Base-by-base conservation (phyloP, 345 rosid genomes). In the rapeseed (Brassica napus) region DNA sequence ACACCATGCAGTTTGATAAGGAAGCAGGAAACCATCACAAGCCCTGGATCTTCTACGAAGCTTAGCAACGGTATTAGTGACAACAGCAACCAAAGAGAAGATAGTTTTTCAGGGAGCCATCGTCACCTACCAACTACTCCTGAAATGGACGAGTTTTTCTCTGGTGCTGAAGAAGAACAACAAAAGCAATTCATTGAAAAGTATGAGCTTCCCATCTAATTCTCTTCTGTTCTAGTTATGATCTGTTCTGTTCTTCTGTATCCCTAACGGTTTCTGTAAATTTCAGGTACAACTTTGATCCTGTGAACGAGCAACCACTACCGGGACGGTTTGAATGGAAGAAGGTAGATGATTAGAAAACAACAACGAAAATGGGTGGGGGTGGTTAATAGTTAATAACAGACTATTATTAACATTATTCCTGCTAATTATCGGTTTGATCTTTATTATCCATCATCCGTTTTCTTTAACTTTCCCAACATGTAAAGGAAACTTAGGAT, bases 251-350 rank as follows among this genome's bases (percentile, higher is more conserved):
- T 12, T 71, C 6, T 64, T 15, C 23, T 75, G 61, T 47, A 55
- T 68, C 15, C 21, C 54, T 75, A 10, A 63, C 12, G 47, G 77
- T 44, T 18, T 18, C 18, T 18, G 18, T 18, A 18, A 18, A 18
- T 16, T 77, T 77, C 92, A 95, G 99, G 92, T 95, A 93, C 86
- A 95, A 93, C 98, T 95, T 88, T 76, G 99, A 95, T 88, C 98
- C 96, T 0, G 86, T 89, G 85, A 87, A 82, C 12, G 99, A 95
- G 39, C 89, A 87, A 82, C 99, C 99, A 1, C 89, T 93, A 49
- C 91, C 97, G 1, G 99, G 99, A 60, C 87, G 92, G n/a, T 95
- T 73, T 34, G 84, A 90, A 82, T 95, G 99, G 99, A 87, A 86
- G 91, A 91, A 90, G 82, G 77, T 95, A 84, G 90, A 89, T 64